Evolutionary conservation across 164 flowering plant species (phyloP), one percentile per base, ranked within the genome.

Genomic region (Vitis rupestris): DNA sequence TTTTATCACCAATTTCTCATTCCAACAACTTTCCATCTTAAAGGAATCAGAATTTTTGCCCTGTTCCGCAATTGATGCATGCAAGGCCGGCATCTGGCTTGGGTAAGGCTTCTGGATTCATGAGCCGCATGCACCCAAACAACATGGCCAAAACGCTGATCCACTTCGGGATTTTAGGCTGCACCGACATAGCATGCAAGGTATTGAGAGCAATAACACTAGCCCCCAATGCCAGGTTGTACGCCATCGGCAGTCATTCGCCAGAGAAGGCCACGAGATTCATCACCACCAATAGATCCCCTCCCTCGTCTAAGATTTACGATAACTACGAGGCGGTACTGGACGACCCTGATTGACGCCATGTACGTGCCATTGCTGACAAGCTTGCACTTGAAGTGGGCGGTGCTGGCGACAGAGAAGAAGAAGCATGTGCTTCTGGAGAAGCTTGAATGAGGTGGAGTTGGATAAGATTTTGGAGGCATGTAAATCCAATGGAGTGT

Each of bases 131-230:
- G 19, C 1, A 19, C 19, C 19, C 19, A 19, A 19, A 86, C 85
- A 63, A 82, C 81, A 82, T 87, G 81, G 70, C 23, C 0, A 75
- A 76, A 3, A 27, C 53, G n/a, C 62, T n/a, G 8, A 58, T 75
- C 37, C 72, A 73, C 10, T 70, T 82, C 17, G 85, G 81, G 8
- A 78, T 82, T 0, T n/a, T 84, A 10, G 87, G 85, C 15, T 80
- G 87, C 50, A 80, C 82, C 27, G 30, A 65, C 16, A 79, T 78
- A 11, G 84, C 88, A 1, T 52, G 74, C 15, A 84, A 84, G 59
- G 52, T 84, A 7, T 71, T 71, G 14, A 73, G 84, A 70, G 84
- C 85, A 57, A 77, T 84, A 7, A 14, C 17, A 5, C 61, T 75
- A 2, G 65, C 81, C 4, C 80, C 82, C 59, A 79, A 77, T 61